Conservation (phyloP, 495 filamentous ascomycete genomes). For the Sphaerosporella brunnea region DNA sequence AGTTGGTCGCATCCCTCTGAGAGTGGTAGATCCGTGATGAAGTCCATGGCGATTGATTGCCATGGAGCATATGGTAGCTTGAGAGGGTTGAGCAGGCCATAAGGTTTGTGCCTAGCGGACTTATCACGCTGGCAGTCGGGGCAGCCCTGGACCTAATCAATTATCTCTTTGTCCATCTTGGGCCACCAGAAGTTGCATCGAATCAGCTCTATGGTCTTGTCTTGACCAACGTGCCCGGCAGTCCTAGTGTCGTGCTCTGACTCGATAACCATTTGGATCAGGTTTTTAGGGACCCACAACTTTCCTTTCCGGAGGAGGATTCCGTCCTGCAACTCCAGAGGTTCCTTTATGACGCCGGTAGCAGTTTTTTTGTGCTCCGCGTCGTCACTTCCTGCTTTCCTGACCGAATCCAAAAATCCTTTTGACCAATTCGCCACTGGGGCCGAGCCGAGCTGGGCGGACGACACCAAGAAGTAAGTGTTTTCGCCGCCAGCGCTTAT, state of each 20-base stretch:
- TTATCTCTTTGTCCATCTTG: neutral
- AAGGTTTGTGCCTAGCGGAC: neutral
- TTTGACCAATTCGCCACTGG: neutral
- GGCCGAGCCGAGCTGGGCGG: neutral
- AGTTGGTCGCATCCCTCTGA: neutral
- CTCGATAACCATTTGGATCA: neutral
- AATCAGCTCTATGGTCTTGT: slow-evolving; percentile 8
- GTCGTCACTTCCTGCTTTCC: neutral
- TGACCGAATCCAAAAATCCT: neutral
- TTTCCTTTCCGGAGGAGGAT: neutral
- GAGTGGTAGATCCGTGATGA: slow-evolving; percentile 6
- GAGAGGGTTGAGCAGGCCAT: slow-evolving; percentile 4
- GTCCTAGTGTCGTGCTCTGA: slow-evolving; percentile 6
- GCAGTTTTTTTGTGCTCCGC: too few species aligned
- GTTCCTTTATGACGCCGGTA: neutral
- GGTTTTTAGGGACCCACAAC: neutral
- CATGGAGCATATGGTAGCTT: neutral
- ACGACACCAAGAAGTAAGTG: neutral
- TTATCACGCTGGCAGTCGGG: neutral
- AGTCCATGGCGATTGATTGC: slow-evolving; percentile 11
- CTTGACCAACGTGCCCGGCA: slow-evolving; percentile 6
- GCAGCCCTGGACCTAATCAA: neutral
- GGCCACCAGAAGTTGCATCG: slow-evolving; percentile 4
- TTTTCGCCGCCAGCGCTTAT: neutral
- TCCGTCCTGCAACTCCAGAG: neutral